A percentile compares a stretch with the other conserved stretches of the same genome.
Evolutionary conservation across 257 asterid species (phyloP).

Genomic region (Phtheirospermum japonicum): DNA sequence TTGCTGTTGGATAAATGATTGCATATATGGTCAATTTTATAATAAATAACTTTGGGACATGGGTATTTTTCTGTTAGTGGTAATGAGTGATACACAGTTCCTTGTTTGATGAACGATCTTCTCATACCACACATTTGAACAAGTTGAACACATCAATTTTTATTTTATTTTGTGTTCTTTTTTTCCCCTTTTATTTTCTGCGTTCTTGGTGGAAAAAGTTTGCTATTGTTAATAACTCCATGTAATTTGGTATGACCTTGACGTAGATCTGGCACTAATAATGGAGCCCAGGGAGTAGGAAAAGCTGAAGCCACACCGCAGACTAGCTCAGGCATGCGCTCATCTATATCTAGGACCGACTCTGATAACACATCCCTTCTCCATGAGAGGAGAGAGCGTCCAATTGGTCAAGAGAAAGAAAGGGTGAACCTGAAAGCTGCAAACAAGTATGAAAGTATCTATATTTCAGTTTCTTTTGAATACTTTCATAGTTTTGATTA

Average conservation of each 20-base stretch:
- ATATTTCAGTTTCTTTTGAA: constrained; percentile 1
- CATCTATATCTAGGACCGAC: constrained; percentile 62
- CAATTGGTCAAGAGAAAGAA: constrained; percentile 65
- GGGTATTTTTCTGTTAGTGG: constrained; percentile 8
- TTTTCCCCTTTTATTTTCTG: constrained; percentile 12
- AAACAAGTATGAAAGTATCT: constrained; percentile 54
- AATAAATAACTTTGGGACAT: constrained; percentile 7
- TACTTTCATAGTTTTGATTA: constrained; percentile 4
- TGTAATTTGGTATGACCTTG: constrained; percentile 33
- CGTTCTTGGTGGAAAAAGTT: constrained; percentile 18
- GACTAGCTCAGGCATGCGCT: constrained; percentile 61
- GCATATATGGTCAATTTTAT: neutral
- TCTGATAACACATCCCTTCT: constrained; percentile 62
- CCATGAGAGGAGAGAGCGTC: constrained; percentile 72
- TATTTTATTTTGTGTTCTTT: neutral
- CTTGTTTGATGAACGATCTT: constrained; percentile 16
- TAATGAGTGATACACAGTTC: constrained; percentile 12
- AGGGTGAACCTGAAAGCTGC: constrained; percentile 63
- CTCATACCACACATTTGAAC: neutral
- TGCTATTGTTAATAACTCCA: neutral
- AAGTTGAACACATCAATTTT: constrained; percentile 8
- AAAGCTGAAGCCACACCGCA: constrained; percentile 63
- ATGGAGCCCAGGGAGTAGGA: constrained; percentile 55
- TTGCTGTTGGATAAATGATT: constrained; percentile 14
- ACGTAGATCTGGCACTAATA: constrained; percentile 60